Conservation (phyloP, 805 yeast species). For the Metschnikowia arizonensis region DNA sequence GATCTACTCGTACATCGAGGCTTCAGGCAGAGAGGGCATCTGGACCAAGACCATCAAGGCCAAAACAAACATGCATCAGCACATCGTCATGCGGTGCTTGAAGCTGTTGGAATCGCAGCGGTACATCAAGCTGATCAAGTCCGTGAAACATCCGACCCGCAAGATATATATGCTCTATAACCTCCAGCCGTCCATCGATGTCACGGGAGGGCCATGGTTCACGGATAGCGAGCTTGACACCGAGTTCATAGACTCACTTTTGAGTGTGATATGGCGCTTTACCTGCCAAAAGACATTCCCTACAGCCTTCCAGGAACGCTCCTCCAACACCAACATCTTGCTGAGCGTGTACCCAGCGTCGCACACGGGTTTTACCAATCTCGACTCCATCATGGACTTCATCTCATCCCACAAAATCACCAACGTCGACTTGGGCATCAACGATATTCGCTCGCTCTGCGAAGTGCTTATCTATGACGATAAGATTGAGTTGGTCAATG, state of each 20-base stretch:
- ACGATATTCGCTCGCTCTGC: constrained; percentile 77
- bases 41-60: constrained; percentile 93
- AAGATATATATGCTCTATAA: constrained; percentile 94
- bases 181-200: constrained; percentile 89
- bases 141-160: constrained; percentile 89
- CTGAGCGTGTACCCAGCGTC: constrained; percentile 55
- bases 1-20: constrained; percentile 87
- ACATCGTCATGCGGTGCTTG: constrained; percentile 79
- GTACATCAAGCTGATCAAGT: constrained; percentile 82
- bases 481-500: constrained; percentile 59
- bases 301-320: constrained; percentile 51
- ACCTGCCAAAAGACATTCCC: constrained; percentile 77
- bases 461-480: constrained; percentile 88
- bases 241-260: constrained; percentile 81
- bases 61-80: constrained; percentile 84
- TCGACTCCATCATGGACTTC: constrained; percentile 72
- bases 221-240: constrained; percentile 93
- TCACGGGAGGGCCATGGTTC: constrained; percentile 99
- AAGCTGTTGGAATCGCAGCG: constrained; percentile 77
- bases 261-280: constrained; percentile 84
- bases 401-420: constrained; percentile 71
- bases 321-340: constrained; percentile 30
- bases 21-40: constrained; percentile 90
- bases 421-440: constrained; percentile 67
- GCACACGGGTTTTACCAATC: constrained; percentile 60